Evolutionary conservation across 441 rosid genomes (phyloP), one percentile per base, ranked within the genome.

Genomic region (Euphorbia celastroides): DNA sequence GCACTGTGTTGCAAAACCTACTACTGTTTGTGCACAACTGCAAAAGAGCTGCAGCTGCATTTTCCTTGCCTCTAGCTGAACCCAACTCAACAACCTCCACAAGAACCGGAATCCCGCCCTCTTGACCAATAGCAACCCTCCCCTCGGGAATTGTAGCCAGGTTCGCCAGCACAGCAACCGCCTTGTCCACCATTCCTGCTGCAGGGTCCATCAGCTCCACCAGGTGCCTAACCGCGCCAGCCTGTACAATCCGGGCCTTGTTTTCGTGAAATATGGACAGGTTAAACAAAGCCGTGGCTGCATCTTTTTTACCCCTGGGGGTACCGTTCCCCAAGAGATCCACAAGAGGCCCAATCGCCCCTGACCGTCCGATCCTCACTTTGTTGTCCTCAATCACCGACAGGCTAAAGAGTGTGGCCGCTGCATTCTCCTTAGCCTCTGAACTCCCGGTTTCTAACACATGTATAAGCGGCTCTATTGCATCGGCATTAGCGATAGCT

Each of bases 51-150:
- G 98, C 98, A 0, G 95, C 89, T 19, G 98, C 96, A 78, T 93
- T 89, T 72, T 93, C 98, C 82, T 86, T 90, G 20, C 97, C 98
- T 78, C 97, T 88, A 0, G 82, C 80, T 66, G 97, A 93, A 44
- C 97, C 97, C 75, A 93, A 77, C 82, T 93, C 98, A 62, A 93
- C 89, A 65, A 88, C 90, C 85, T 93, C 97, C 11, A 93, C 98
- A 28, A 93, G 78, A 61, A 86, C 84, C 0, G 89, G 86, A 60
- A 90, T 87, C 32, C 98, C 98, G 19, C 85, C 78, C 75, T 81
- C 94, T 75, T 80, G 89, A 57, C 94, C 93, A 19, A 93, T 90
- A 17, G 88, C 91, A 4, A 64, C 55, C 83, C 87, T 86, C 26
- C 97, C 98, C 81, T 87, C 96, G 0, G 68, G 78, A 25, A 83